Conservation (phyloP, 2,329 filamentous ascomycete genomes). For the Hymenoscyphus albidus region DNA sequence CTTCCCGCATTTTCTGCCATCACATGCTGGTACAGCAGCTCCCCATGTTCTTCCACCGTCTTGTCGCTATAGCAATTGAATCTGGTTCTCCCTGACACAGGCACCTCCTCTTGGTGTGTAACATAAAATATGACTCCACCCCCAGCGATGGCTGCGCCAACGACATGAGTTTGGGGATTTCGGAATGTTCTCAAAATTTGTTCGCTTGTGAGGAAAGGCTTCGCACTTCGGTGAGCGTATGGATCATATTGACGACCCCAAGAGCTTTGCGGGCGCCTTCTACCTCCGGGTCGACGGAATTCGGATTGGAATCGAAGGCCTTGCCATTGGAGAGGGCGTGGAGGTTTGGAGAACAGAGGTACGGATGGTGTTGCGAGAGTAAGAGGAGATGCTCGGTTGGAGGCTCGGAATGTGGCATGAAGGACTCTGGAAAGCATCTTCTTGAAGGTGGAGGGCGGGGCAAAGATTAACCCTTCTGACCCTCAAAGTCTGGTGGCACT, state of each 20-base stretch:
- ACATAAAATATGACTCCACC: constrained; percentile 55
- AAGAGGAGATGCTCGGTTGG: not conserved
- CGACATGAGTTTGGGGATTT: constrained; percentile 38
- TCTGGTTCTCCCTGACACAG: constrained; percentile 64
- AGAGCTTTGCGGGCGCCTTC: not conserved
- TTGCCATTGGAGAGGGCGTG: not conserved
- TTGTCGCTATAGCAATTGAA: constrained; percentile 66
- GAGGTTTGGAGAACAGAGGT: not conserved
- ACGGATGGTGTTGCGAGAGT: not conserved
- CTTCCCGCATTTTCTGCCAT: constrained; percentile 51
- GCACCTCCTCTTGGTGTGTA: constrained; percentile 67
- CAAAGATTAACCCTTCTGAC: not conserved
- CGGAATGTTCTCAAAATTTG: constrained; percentile 35
- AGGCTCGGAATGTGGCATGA: not conserved
- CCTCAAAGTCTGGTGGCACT: too few species aligned
- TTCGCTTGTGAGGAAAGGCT: constrained; percentile 39
- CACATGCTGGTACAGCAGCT: constrained; percentile 53
- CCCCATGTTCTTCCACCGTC: constrained; percentile 50
- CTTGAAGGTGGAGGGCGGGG: not conserved
- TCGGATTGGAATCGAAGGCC: constrained; percentile 7
- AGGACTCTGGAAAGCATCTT: not conserved
- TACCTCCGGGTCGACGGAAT: not conserved
- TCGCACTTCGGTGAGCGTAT: constrained; percentile 22
- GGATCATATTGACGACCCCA: constrained; percentile 16
- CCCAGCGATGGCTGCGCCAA: constrained; percentile 41